A percentile compares a stretch with the other conserved stretches of the same genome.
Evolutionary conservation across 164 flowering plant species (phyloP).

Genomic region (Vitis rupestris): DNA sequence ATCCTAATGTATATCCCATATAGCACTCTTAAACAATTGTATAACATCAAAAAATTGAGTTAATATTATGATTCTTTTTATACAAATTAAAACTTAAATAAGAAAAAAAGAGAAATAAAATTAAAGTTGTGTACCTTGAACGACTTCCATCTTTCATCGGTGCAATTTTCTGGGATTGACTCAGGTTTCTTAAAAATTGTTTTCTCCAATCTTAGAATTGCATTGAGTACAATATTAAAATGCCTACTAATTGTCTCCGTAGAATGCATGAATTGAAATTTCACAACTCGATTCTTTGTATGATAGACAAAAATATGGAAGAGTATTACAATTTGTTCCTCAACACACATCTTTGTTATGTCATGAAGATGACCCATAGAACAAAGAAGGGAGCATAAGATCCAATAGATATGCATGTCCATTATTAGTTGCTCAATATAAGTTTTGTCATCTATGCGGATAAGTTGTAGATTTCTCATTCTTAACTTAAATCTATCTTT

Average conservation of each 20-base stretch:
- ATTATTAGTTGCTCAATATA: conserved; percentile 7
- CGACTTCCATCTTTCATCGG: conserved; percentile 16
- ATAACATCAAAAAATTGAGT: neutral
- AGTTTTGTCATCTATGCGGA: neutral
- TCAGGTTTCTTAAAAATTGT: neutral
- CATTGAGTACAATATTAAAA: conserved; percentile 3
- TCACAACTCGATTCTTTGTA: conserved; percentile 3
- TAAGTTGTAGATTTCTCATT: neutral
- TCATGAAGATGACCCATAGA: neutral
- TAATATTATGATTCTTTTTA: no score
- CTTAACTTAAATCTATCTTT: no score
- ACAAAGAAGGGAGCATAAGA: conserved; percentile 3
- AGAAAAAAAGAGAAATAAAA: no score
- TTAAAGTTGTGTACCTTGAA: conserved; percentile 8
- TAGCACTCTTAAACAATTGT: conserved; percentile 15
- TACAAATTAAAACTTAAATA: neutral
- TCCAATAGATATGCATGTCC: conserved; percentile 1
- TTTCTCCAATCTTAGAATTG: neutral
- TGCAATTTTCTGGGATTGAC: conserved; percentile 8
- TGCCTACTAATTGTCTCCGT: conserved; percentile 13
- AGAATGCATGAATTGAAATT: neutral
- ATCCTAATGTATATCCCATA: conserved; percentile 9
- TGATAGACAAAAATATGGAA: neutral
- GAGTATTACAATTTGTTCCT: neutral
- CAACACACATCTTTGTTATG: neutral